phyloP scores from a whole-genome alignment of 139 green algal genomes.

The Tetradesmus obliquus region DNA sequence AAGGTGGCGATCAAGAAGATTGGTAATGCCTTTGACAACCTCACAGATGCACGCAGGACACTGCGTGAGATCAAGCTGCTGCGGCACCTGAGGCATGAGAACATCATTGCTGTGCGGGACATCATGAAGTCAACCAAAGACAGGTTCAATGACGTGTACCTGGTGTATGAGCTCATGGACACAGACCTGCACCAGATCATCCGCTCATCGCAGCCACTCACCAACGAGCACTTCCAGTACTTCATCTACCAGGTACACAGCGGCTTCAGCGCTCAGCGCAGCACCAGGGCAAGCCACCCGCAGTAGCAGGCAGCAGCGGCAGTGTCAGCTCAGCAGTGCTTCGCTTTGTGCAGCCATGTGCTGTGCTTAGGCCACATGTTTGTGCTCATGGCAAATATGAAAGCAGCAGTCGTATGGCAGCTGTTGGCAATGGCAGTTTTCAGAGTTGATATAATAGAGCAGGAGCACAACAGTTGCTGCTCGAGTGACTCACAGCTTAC shows the following conservation, averaged over 20 bases:
- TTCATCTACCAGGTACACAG: conserved; percentile 95
- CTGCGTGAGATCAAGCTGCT: conserved; percentile 97
- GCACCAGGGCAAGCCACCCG: background rate
- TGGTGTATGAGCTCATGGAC: conserved; percentile 99
- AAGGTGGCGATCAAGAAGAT: conserved; percentile 99
- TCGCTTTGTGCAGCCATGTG: background rate
- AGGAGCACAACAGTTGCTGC: background rate
- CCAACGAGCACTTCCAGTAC: conserved; percentile 99
- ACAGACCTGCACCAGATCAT: conserved; percentile 99
- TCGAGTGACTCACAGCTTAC: conserved; percentile 1
- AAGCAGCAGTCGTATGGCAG: background rate
- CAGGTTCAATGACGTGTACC: conserved; percentile 96
- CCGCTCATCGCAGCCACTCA: conserved; percentile 90
- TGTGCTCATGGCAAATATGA: background rate
- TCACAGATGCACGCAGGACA: conserved; percentile 92
- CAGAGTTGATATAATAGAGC: background rate
- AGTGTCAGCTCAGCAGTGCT: background rate
- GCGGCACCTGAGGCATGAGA: conserved; percentile 88
- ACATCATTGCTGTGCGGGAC: conserved; percentile 82
- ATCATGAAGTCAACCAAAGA: conserved; percentile 55
- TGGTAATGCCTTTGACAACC: conserved; percentile 96
- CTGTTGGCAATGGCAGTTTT: background rate
- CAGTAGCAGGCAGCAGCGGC: background rate
- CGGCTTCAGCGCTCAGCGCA: background rate
- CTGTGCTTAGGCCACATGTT: background rate